These are phyloP conservation scores for Eutypa lata DNA, from an alignment of 2,329 filamentous ascomycete genomes.

Conservation along the genomic window DNA sequence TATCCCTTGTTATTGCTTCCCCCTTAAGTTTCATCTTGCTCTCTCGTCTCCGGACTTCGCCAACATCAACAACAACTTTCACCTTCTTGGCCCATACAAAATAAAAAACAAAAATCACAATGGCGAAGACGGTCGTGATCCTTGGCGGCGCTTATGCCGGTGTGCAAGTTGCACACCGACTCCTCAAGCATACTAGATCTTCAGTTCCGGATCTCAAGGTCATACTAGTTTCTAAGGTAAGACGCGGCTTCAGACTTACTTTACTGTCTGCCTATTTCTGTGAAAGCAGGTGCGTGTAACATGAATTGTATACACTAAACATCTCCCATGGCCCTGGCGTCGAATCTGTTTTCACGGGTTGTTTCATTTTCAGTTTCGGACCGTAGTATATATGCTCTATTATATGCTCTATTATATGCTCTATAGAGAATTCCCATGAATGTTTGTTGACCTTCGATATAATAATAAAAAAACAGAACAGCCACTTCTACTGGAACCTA, in stretches of 20 bases:
- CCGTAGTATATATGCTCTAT: no score
- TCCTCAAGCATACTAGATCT: slow-evolving; percentile 50
- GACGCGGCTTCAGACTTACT: neutral
- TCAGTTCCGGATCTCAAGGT: slow-evolving; percentile 47
- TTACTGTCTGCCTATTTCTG: neutral
- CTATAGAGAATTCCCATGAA: no score
- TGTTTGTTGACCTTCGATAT: no score
- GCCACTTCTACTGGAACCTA: slow-evolving; percentile 58
- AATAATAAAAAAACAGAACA: no score
- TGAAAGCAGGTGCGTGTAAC: no score
- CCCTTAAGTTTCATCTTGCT: neutral
- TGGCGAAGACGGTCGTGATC: slow-evolving; percentile 52
- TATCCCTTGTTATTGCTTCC: neutral
- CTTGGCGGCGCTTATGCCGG: slow-evolving; percentile 54
- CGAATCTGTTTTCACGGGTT: no score
- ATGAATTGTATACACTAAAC: no score
- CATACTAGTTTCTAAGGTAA: slow-evolving; percentile 54
- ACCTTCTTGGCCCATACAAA: neutral
- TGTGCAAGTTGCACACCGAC: slow-evolving; percentile 49
- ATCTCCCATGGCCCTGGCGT: no score
- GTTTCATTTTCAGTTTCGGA: no score
- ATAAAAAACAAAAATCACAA: no score
- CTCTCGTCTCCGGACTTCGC: slow-evolving; percentile 11
- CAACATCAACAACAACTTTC: neutral
- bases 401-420: no score